Conservation (phyloP, 768 basidiomycete genomes). For the Lentinula aciculospora region DNA sequence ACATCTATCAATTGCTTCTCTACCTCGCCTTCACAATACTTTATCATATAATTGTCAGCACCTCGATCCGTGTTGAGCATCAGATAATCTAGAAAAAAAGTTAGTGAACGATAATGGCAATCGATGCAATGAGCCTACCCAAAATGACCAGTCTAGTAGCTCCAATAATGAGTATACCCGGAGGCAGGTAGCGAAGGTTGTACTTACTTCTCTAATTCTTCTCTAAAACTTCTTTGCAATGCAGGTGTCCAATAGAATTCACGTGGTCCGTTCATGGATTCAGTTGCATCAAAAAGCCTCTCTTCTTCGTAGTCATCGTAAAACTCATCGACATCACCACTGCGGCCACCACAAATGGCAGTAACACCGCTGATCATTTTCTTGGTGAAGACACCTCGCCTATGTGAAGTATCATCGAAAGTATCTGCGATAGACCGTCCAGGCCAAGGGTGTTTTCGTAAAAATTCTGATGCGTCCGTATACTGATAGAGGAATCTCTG, state of each 20-base stretch:
- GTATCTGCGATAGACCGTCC: conserved; percentile 81
- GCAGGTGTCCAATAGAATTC: conserved; percentile 81
- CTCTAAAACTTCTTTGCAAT: conserved; percentile 77
- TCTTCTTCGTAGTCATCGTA: conserved; percentile 78
- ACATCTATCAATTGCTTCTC: conserved; percentile 72
- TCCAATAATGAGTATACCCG: conserved; percentile 11
- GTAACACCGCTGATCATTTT: conserved; percentile 63
- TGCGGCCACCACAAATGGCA: conserved; percentile 81
- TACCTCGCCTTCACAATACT: conserved; percentile 77
- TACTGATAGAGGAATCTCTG: conserved; percentile 86
- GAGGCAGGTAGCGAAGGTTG: neutral
- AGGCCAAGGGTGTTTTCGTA: conserved; percentile 84
- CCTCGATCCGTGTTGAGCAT: conserved; percentile 91
- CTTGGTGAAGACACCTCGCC: conserved; percentile 65
- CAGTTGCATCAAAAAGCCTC: conserved; percentile 60
- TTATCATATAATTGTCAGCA: conserved; percentile 72
- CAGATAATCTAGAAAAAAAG: conserved; percentile 61
- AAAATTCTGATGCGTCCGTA: conserved; percentile 83
- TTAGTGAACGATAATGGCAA: neutral
- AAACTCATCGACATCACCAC: conserved; percentile 65
- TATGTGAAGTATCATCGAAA: conserved; percentile 78
- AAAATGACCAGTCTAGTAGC: conserved; percentile 69
- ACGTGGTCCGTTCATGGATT: conserved; percentile 45
- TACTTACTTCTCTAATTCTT: conserved; percentile 82
- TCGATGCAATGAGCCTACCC: conserved; percentile 36